These are phyloP conservation scores for Earliella scabrosa DNA, from an alignment of 1,284 basidiomycete genomes.

Conservation along the genomic window DNA sequence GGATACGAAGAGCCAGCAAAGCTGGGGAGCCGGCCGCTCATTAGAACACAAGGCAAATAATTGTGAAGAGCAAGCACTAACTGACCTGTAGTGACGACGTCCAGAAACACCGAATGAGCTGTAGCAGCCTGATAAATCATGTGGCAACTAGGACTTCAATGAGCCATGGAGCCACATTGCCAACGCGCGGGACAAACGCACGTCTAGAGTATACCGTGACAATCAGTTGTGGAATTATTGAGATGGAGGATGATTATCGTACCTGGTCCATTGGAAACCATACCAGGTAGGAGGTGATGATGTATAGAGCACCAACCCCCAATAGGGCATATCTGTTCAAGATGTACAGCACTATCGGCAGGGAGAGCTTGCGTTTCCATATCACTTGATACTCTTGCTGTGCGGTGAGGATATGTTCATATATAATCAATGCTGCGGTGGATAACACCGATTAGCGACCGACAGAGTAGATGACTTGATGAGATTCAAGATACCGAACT, in stretches of 20 bases:
- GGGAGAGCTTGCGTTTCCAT: constrained; percentile 14
- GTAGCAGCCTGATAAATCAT: too few relatives aligned
- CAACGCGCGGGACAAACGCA: too few relatives aligned
- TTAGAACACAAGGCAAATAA: neutral
- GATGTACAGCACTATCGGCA: constrained; percentile 9
- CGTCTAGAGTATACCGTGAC: too few relatives aligned
- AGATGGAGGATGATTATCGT: too few relatives aligned
- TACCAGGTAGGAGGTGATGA: neutral
- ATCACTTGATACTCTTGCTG: constrained; percentile 9
- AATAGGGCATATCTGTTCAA: constrained; percentile 14
- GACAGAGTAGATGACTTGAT: neutral
- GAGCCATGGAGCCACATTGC: too few relatives aligned
- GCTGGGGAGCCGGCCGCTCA: neutral
- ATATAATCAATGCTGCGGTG: constrained; percentile 11
- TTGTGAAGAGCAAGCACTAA: neutral
- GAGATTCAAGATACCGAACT: too few relatives aligned
- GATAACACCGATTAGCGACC: neutral
- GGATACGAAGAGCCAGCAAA: constrained; percentile 17
- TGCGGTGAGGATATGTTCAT: constrained; percentile 17
- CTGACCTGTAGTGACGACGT: neutral
- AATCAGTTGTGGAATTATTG: too few relatives aligned
- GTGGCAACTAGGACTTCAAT: too few relatives aligned
- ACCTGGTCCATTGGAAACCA: neutral
- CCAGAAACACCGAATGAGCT: too few relatives aligned
- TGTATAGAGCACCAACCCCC: neutral